A percentile compares a stretch with the other conserved stretches of the same genome.
Evolutionary conservation across 345 rosid species (phyloP).

Genomic region (Melaleuca quinquenervia): DNA sequence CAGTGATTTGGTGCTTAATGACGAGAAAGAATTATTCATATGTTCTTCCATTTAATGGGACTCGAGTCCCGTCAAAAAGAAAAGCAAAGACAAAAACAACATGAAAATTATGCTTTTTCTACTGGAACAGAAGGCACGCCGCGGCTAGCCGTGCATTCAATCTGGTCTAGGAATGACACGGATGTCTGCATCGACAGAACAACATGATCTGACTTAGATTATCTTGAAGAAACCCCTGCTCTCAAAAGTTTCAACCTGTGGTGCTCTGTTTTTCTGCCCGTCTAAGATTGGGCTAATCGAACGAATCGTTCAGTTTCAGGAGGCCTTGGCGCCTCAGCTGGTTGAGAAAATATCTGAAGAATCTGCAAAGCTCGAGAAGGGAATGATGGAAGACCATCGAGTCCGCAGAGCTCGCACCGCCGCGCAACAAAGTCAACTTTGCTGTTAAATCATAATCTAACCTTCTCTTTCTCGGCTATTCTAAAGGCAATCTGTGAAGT

Average conservation of each 20-base stretch:
- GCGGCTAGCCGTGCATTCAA: no score
- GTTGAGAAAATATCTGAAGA: not conserved
- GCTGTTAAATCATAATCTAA: not conserved
- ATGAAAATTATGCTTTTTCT: no score
- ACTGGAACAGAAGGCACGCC: no score
- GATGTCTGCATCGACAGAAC: not conserved
- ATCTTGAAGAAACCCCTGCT: not conserved
- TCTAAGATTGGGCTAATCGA: not conserved
- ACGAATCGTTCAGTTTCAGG: not conserved
- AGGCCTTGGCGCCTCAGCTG: no score
- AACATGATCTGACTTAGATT: not conserved
- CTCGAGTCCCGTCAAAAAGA: no score
- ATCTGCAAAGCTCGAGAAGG: no score
- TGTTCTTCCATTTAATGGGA: no score
- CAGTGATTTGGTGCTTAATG: no score
- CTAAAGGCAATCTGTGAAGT: not conserved
- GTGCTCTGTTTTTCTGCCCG: not conserved
- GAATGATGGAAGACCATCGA: no score
- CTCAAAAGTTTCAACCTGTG: not conserved
- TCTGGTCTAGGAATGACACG: not conserved
- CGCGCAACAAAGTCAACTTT: not conserved
- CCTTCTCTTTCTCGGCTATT: not conserved
- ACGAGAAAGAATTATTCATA: no score
- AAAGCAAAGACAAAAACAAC: no score
- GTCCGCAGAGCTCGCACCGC: not conserved